Conservation (phyloP, 2,329 filamentous ascomycete species). For the Sclerotinia minor region DNA sequence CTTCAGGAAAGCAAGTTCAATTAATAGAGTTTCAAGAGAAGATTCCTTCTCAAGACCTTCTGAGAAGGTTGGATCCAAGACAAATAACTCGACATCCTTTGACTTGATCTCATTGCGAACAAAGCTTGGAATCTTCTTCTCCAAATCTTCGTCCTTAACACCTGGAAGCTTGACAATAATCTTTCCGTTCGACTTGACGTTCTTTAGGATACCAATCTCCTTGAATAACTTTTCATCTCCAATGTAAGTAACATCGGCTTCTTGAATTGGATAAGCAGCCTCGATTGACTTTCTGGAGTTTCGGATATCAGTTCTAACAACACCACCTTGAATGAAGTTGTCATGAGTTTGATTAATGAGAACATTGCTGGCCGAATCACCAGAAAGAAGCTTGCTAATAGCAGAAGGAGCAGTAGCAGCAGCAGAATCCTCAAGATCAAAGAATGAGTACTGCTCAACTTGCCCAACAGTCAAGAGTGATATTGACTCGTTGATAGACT, state of each 20-base stretch:
- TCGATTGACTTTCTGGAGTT: conserved; percentile 81
- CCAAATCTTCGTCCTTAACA: conserved; percentile 83
- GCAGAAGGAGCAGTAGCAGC: conserved; percentile 64
- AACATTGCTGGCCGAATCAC: conserved; percentile 66
- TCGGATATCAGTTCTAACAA: conserved; percentile 80
- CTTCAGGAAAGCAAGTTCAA: conserved; percentile 82
- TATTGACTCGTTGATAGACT: conserved; percentile 40
- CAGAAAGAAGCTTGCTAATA: conserved; percentile 62
- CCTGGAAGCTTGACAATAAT: conserved; percentile 75
- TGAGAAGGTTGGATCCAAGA: conserved; percentile 71
- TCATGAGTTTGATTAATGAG: conserved; percentile 62
- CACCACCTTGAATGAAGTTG: conserved; percentile 72
- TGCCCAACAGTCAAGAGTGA: conserved; percentile 56
- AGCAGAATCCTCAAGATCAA: conserved; percentile 78
- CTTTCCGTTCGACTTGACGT: conserved; percentile 68
- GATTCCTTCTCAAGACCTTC: conserved; percentile 67
- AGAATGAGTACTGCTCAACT: conserved; percentile 87
- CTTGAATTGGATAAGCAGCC: conserved; percentile 75
- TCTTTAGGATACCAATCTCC: conserved; percentile 71
- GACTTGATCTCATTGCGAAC: conserved; percentile 71
- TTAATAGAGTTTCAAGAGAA: conserved; percentile 62
- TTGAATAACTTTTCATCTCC: conserved; percentile 78
- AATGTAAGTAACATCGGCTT: conserved; percentile 77
- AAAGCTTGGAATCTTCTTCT: conserved; percentile 75
- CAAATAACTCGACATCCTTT: conserved; percentile 69